phyloP scores from a whole-genome alignment of 306 rosid species.

The Prunus mume region DNA sequence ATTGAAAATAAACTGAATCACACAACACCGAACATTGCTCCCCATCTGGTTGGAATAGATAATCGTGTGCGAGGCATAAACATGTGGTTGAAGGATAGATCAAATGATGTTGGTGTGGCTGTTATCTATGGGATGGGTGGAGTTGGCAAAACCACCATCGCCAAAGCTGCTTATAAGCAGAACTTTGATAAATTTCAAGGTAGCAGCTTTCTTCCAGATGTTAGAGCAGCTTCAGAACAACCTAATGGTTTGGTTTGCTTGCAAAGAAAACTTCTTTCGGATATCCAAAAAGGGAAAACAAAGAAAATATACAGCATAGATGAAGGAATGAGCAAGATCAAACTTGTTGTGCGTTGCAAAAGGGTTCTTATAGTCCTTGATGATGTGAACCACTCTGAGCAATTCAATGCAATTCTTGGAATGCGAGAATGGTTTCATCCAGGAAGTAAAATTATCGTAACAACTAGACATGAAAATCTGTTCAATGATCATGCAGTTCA shows the following conservation, averaged over 20 bases:
- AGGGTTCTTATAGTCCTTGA: not conserved
- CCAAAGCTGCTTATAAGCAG: not conserved
- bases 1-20: not conserved
- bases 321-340: not conserved
- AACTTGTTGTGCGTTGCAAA: not conserved
- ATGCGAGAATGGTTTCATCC: not conserved
- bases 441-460: not conserved
- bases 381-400: not conserved
- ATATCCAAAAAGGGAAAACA: not conserved
- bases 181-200: not conserved
- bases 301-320: not conserved
- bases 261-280: not conserved
- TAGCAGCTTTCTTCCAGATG: not conserved
- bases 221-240: not conserved
- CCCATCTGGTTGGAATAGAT: not conserved
- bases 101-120: slow-evolving; percentile 1
- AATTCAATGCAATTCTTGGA: not conserved
- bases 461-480: not conserved
- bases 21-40: not conserved
- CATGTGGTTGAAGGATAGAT: slow-evolving; percentile 1
- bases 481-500: not conserved
- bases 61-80: not conserved
- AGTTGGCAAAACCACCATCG: not conserved
- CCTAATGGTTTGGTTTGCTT: not conserved
- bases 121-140: not conserved